Base-by-base conservation (phyloP, 192 early-diverging fungal genomes). In the Helicostylum pulchrum region DNA sequence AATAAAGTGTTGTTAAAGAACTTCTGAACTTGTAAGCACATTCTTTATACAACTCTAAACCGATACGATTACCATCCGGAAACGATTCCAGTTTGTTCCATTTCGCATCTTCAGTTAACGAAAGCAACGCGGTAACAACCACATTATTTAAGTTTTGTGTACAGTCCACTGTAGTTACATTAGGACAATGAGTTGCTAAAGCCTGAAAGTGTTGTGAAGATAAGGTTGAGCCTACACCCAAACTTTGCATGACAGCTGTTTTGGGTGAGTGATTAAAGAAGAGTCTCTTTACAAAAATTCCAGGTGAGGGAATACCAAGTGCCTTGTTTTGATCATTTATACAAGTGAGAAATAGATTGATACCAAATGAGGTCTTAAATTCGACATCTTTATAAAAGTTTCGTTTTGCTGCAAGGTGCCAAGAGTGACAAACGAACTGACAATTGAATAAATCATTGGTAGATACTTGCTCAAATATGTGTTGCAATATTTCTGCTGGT, bases 1-100 rank as follows among this genome's bases (percentile, higher is more conserved):
- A n/a, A 32, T 30, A 39, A 30, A 56, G 54, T 3, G 54, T 56
- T 4, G 54, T 56, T n/a, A 56, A 56, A 12, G 54, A 34, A 3
- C n/a, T 19, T 1, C 54, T 30, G 17, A 56, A 56, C 32, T 34
- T 30, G 32, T 56, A 56, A 4, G 54, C 54, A n/a, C 54, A 56
- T 4, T 56, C 19, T 39, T 56, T 56, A 36, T 56, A 56, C 54
- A 39, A 34, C 32, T 56, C 54, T 34, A 56, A 56, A 11, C 15
- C 1, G 31, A 56, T 17, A 34, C 54, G 34, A 34, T 36, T 39
- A 6, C 36, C 36, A 19, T 39, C 34, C 2, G 54, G 54, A 56
- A 56, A 34, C 0, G 31, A 34, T 8, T 32, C 32, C 19, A 56
- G 54, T 19, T 56, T n/a, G 6, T 7, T 4, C n/a, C 14, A 19